phyloP scores from a whole-genome alignment of 441 rosid species.

The Erodium chrysanthum region DNA sequence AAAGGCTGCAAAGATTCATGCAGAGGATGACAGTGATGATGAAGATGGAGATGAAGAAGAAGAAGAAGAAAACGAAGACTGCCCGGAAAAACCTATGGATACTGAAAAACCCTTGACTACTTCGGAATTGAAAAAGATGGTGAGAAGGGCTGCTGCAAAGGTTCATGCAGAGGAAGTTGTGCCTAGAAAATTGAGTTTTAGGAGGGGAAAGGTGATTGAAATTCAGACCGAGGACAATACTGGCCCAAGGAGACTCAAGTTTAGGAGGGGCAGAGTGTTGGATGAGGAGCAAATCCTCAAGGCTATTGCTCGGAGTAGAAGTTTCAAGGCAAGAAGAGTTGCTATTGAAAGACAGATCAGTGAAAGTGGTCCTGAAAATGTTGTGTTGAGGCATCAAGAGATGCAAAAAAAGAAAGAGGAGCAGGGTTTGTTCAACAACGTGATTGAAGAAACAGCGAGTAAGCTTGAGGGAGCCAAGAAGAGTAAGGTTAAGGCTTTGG shows the following conservation, averaged over 20 bases:
- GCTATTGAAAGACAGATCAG: slow-evolving; percentile 17
- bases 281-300: slow-evolving; percentile 30
- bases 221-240: slow-evolving; percentile 32
- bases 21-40: background rate
- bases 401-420: slow-evolving; percentile 45
- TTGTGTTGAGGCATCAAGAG: slow-evolving; percentile 63
- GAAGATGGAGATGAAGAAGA: background rate
- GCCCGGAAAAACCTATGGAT: background rate
- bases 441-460: slow-evolving; percentile 85
- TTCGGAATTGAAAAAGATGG: background rate
- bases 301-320: slow-evolving; percentile 26
- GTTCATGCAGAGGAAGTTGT: slow-evolving; percentile 21
- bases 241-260: slow-evolving; percentile 56
- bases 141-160: slow-evolving; percentile 17
- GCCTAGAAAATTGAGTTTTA: slow-evolving; percentile 42
- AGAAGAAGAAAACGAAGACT: background rate
- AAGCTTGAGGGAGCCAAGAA: slow-evolving; percentile 63
- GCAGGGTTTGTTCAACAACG: slow-evolving; percentile 49
- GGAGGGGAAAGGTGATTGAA: slow-evolving; percentile 54
- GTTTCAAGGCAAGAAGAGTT: slow-evolving; percentile 36
- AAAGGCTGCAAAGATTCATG: background rate
- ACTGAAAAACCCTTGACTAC: background rate
- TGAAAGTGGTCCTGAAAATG: slow-evolving; percentile 25
- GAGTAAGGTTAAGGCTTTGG: slow-evolving; percentile 87
- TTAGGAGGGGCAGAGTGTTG: slow-evolving; percentile 44